phyloP scores from a whole-genome alignment of 169 alveolate genomes.

The Plasmodium sp. region DNA sequence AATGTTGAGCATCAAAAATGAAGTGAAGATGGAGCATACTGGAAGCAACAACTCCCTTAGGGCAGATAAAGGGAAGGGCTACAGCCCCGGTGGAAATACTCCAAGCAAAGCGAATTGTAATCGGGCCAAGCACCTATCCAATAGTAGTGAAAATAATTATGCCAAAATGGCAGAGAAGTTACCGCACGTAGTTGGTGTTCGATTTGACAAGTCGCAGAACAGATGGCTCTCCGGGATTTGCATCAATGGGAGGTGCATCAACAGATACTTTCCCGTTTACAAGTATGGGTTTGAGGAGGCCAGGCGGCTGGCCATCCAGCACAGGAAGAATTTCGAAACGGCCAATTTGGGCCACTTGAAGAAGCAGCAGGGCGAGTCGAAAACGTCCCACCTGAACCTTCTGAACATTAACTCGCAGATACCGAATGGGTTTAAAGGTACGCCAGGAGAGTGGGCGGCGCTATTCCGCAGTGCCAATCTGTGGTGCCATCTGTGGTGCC shows the following conservation, averaged over 20 bases:
- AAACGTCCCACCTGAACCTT: constrained; percentile 63
- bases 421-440: constrained; percentile 74
- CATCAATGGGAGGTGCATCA: constrained; percentile 79
- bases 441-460: not conserved
- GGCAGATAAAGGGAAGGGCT: constrained; percentile 17
- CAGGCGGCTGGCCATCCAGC: constrained; percentile 82
- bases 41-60: not conserved
- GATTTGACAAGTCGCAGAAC: constrained; percentile 87
- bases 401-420: constrained; percentile 59
- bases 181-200: constrained; percentile 82
- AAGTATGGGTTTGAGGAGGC: constrained; percentile 84
- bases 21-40: constrained; percentile 30
- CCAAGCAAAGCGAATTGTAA: not conserved
- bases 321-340: constrained; percentile 78
- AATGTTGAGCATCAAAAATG: constrained; percentile 13
- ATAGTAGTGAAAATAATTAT: constrained; percentile 61
- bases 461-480: not conserved
- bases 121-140: constrained; percentile 31
- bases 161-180: constrained; percentile 74
- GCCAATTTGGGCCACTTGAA: constrained; percentile 65
- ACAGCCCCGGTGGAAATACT: not conserved
- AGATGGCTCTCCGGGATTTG: constrained; percentile 84
- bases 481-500: not conserved
- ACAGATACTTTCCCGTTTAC: constrained; percentile 82
- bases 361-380: constrained; percentile 73